Conservation (phyloP, 371 early-diverging fungal species). For the Rhizopus microsporus region DNA sequence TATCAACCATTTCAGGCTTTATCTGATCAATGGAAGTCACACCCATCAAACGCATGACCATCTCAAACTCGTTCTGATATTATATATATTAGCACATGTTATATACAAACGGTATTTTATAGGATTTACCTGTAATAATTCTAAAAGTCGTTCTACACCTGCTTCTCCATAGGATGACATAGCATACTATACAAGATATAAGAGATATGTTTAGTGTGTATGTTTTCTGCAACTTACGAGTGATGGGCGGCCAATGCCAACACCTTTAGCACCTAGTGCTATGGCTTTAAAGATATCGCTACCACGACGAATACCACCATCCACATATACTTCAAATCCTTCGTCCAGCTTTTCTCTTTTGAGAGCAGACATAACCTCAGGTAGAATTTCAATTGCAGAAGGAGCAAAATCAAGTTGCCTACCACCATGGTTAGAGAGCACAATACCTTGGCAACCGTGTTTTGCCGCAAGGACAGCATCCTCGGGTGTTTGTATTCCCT, state of each 20-base stretch:
- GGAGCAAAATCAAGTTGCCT: constrained; percentile 88
- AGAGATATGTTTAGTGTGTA: not conserved
- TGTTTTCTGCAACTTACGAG: constrained; percentile 40
- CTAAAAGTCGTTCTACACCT: constrained; percentile 76
- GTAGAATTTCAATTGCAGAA: constrained; percentile 79
- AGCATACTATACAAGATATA: constrained; percentile 48
- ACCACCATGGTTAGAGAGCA: constrained; percentile 96
- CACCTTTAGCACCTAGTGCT: constrained; percentile 94
- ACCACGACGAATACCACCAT: constrained; percentile 92
- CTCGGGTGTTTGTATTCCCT: constrained; percentile 89
- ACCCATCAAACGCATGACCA: constrained; percentile 80
- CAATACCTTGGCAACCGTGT: constrained; percentile 78
- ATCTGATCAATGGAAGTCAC: constrained; percentile 61
- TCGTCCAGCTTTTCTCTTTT: constrained; percentile 47
- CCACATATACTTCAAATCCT: constrained; percentile 84
- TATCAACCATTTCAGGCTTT: constrained; percentile 59
- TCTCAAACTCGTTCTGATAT: constrained; percentile 66
- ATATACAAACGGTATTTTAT: constrained; percentile 30
- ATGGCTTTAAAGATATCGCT: constrained; percentile 92
- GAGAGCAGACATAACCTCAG: constrained; percentile 78
- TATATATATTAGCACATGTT: constrained; percentile 1
- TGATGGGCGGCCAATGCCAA: constrained; percentile 90
- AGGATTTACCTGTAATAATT: constrained; percentile 61
- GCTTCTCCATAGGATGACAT: constrained; percentile 75
- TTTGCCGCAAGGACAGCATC: constrained; percentile 88